phyloP scores from a whole-genome alignment of 1,284 basidiomycete species.

The Ceratobasidium sp. region DNA sequence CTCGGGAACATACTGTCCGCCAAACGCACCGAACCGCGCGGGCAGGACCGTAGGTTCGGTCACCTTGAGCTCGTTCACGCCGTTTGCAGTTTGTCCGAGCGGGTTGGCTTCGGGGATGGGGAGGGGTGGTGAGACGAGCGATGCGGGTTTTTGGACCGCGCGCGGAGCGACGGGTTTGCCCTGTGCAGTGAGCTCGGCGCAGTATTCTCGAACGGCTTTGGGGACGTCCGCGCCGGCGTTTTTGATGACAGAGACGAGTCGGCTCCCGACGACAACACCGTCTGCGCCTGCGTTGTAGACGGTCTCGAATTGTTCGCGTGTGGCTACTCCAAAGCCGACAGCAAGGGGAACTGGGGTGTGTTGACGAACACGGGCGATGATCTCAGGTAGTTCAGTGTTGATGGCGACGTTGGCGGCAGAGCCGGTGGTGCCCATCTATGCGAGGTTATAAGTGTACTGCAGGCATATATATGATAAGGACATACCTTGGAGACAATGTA shows the following conservation, averaged over 20 bases:
- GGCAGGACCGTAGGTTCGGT: constrained; percentile 71
- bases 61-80: constrained; percentile 54
- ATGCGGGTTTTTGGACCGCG: constrained; percentile 36
- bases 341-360: constrained; percentile 87
- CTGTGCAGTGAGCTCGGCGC: constrained; percentile 76
- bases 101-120: constrained; percentile 51
- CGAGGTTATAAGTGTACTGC: background rate
- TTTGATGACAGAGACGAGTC: constrained; percentile 86
- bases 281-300: constrained; percentile 91
- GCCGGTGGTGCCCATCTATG: constrained; percentile 97
- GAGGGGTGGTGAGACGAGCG: constrained; percentile 45
- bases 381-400: constrained; percentile 83
- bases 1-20: constrained; percentile 98
- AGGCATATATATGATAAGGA: background rate
- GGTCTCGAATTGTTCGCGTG: constrained; percentile 90
- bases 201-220: constrained; percentile 74
- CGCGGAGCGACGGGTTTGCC: constrained; percentile 61
- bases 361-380: constrained; percentile 79
- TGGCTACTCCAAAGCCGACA: constrained; percentile 97
- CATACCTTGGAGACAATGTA: constrained; percentile 93
- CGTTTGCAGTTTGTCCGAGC: constrained; percentile 18
- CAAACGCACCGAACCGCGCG: constrained; percentile 93
- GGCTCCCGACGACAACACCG: constrained; percentile 94
- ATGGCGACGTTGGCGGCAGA: constrained; percentile 82
- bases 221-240: constrained; percentile 63